Evolutionary conservation across 495 filamentous ascomycete species (phyloP).

Genomic region (Venustampulla echinocandica): DNA sequence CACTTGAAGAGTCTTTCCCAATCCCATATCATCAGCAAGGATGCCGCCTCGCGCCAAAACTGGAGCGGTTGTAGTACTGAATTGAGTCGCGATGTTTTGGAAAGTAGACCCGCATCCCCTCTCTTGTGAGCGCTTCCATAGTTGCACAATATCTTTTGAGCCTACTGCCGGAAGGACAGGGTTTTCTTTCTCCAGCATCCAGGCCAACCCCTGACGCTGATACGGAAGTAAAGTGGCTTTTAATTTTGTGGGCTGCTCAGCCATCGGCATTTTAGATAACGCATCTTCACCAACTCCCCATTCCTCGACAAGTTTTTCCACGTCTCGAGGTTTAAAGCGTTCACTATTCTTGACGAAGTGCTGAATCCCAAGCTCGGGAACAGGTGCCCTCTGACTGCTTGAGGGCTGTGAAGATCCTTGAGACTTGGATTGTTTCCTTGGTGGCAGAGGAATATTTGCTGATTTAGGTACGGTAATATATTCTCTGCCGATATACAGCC

Average conservation of each 20-base stretch:
- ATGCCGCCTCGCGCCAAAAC: conserved; percentile 71
- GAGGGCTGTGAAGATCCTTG: conserved; percentile 30
- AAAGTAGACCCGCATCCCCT: conserved; percentile 45
- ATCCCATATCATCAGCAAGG: conserved; percentile 88
- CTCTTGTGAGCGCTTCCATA: conserved; percentile 58
- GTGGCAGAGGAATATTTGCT: neutral
- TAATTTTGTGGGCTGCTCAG: conserved; percentile 53
- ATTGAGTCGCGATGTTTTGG: conserved; percentile 72
- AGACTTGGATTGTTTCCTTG: conserved; percentile 23
- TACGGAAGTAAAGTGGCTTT: conserved; percentile 65
- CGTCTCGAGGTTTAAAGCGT: conserved; percentile 59
- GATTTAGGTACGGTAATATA: conserved; percentile 32
- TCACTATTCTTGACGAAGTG: conserved; percentile 61
- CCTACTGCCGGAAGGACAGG: conserved; percentile 54
- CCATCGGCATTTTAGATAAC: conserved; percentile 66
- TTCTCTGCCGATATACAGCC: conserved; percentile 35
- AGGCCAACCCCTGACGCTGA: conserved; percentile 74
- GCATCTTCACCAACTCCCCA: conserved; percentile 61
- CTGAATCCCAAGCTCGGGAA: conserved; percentile 39
- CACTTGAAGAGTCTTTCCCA: conserved; percentile 86
- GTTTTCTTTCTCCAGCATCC: conserved; percentile 71
- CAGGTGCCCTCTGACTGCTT: conserved; percentile 28
- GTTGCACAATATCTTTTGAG: conserved; percentile 59
- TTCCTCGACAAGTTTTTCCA: conserved; percentile 57
- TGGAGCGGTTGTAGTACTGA: conserved; percentile 46